phyloP scores from a whole-genome alignment of 2,329 filamentous ascomycete species.

The Fulvia fulva region DNA sequence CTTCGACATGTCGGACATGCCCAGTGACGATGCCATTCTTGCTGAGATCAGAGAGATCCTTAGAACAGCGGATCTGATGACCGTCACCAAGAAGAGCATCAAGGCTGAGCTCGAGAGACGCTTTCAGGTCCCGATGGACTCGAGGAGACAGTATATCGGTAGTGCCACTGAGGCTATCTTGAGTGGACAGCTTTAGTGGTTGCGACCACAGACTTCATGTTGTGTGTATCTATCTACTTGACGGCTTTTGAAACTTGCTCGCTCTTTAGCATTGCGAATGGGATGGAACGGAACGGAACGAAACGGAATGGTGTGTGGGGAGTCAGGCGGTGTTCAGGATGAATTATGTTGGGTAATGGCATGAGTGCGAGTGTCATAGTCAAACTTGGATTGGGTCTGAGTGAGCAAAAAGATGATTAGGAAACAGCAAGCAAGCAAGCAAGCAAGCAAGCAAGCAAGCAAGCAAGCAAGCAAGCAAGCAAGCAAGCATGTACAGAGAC shows the following conservation, averaged over 20 bases:
- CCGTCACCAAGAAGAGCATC: slow-evolving; percentile 96
- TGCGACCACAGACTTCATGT: not conserved
- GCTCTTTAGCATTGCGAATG: not conserved
- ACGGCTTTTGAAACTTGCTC: not conserved
- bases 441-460: too few relatives aligned
- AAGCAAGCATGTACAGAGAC: not conserved
- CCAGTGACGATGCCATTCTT: slow-evolving; percentile 82
- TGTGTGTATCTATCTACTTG: not conserved
- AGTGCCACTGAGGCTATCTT: slow-evolving; percentile 42
- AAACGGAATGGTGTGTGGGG: not conserved
- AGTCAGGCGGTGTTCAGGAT: not conserved
- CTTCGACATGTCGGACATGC: slow-evolving; percentile 67
- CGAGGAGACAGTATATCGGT: slow-evolving; percentile 82
- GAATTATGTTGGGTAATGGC: not conserved
- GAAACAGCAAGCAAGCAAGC: not conserved
- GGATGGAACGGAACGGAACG: not conserved
- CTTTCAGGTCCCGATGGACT: slow-evolving; percentile 81
- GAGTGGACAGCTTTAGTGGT: slow-evolving; percentile 36
- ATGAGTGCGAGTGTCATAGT: not conserved
- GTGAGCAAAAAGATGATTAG: not conserved
- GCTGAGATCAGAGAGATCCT: slow-evolving; percentile 94
- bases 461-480: too few relatives aligned
- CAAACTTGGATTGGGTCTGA: not conserved
- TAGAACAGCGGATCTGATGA: slow-evolving; percentile 90
- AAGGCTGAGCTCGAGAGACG: slow-evolving; percentile 88